Percentiles rank a stretch among this genome's conserved stretches.
phyloP scores from a whole-genome alignment of 1,284 basidiomycete genomes.

The Boletus hoseneyae region DNA sequence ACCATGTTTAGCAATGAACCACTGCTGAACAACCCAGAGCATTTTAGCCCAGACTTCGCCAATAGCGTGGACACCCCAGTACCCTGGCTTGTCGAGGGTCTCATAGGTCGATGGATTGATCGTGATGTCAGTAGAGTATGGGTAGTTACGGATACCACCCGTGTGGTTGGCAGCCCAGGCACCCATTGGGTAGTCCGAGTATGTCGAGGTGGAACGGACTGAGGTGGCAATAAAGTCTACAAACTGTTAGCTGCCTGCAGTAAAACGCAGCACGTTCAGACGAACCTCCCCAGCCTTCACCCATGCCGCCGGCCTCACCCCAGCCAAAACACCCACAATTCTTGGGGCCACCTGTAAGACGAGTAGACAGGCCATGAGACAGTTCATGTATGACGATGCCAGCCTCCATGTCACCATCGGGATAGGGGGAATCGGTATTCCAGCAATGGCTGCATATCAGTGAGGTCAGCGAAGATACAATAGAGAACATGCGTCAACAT shows the following conservation, averaged over 20 bases:
- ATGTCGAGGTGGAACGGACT: constrained; percentile 71
- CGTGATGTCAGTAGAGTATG: constrained; percentile 76
- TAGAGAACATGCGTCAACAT: not conserved
- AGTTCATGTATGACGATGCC: constrained; percentile 92
- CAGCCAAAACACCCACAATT: constrained; percentile 94
- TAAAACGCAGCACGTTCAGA: constrained; percentile 3
- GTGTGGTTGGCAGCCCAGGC: constrained; percentile 86
- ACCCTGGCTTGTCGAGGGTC: constrained; percentile 91
- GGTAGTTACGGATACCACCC: constrained; percentile 84
- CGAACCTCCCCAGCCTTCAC: constrained; percentile 85
- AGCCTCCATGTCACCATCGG: constrained; percentile 93
- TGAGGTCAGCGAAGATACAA: constrained; percentile 13
- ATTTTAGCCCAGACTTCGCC: constrained; percentile 97
- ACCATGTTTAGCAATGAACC: constrained; percentile 78
- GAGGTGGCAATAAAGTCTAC: constrained; percentile 81
- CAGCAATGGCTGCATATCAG: constrained; percentile 80
- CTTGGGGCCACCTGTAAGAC: constrained; percentile 89
- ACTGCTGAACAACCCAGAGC: constrained; percentile 80
- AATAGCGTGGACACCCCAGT: constrained; percentile 90
- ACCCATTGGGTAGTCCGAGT: constrained; percentile 87
- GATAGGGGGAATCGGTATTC: constrained; percentile 85
- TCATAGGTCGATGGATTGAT: constrained; percentile 92
- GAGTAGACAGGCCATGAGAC: constrained; percentile 87
- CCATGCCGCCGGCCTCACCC: constrained; percentile 97
- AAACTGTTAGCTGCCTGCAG: constrained; percentile 3